Evolutionary conservation across 208 protist genomes (phyloP), one percentile per base, ranked within the genome.

Genomic region (Crithidia mellificae): DNA sequence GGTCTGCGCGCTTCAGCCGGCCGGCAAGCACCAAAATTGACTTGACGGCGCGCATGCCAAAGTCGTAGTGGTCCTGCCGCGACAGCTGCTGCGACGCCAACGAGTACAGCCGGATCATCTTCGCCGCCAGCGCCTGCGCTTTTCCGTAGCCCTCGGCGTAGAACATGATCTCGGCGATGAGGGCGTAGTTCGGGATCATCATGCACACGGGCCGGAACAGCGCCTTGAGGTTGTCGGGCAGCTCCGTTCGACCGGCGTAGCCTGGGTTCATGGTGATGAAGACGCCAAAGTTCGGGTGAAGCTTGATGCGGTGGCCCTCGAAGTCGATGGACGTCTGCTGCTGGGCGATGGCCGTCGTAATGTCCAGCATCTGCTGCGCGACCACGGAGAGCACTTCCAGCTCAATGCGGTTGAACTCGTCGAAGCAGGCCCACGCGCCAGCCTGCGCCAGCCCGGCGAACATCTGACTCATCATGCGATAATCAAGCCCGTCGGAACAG

Each of bases 351-450:
- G 91, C 93, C 29, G 93, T 97, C 30, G 92, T 96, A 54, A 98
- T 97, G 36, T 94, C 85, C 30, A 98, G 91, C 86, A 97, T 97
- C 75, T 99, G 97, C 80, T 98, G 93, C 24, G 97, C 97, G 56
- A 99, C 91, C 17, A 99, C 98, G 24, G 96, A 98, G 50, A 98
- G 88, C 65, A 98, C 96, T 77, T 98, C 97, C n/a, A 99, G 91
- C 53, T 99, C 96, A 81, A 99, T 99, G 74, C 98, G 92, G 82
- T 99, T 99, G 89, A 99, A 99, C 84, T 99, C 98, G 85, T 99
- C 98, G 81, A 99, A 99, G 85, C 98, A 99, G 19, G 96, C 92
- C 97, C 97, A 99, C 29, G 98, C 97, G 34, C 98, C 97, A 36
- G 88, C 92, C 67, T 97, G 93, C 17, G 94, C 93, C 6, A 98